A percentile compares a stretch with the other conserved stretches of the same genome.
phyloP scores from a whole-genome alignment of 768 basidiomycete genomes.

The Lactarius psammicola region DNA sequence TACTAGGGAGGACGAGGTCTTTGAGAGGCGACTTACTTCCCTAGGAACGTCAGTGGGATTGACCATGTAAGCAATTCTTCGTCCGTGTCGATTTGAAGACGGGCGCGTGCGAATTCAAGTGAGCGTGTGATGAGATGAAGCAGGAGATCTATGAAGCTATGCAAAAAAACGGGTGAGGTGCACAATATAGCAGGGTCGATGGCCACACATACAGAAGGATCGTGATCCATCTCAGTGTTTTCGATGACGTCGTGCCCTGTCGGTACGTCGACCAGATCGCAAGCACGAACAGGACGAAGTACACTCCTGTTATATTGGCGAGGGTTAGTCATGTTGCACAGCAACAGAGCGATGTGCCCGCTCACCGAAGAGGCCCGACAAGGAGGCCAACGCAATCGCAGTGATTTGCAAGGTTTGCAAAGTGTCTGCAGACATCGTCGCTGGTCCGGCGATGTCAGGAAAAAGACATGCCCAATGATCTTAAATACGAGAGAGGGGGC shows the following conservation, averaged over 20 bases:
- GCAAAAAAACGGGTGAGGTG: not conserved
- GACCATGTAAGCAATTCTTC: constrained; percentile 28
- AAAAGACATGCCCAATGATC: not conserved
- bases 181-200: constrained; percentile 29
- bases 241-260: constrained; percentile 8
- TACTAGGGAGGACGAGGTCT: not conserved
- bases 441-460: not conserved
- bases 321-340: not conserved
- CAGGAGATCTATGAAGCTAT: constrained; percentile 30
- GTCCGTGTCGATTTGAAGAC: constrained; percentile 20
- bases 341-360: not conserved
- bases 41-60: constrained; percentile 23
- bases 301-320: constrained; percentile 26
- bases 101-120: constrained; percentile 28
- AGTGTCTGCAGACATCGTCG: constrained; percentile 13
- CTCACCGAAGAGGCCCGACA: constrained; percentile 29
- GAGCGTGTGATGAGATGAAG: constrained; percentile 30
- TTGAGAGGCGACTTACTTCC: constrained; percentile 13
- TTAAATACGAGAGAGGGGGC: constrained; percentile 8
- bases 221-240: constrained; percentile 28
- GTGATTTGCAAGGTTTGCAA: constrained; percentile 25
- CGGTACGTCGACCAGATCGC: constrained; percentile 31
- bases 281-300: constrained; percentile 29
- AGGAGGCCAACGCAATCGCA: constrained; percentile 21
- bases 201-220: constrained; percentile 25